Conservation (phyloP, 768 basidiomycete species). For the Agaricus subrufescens region DNA sequence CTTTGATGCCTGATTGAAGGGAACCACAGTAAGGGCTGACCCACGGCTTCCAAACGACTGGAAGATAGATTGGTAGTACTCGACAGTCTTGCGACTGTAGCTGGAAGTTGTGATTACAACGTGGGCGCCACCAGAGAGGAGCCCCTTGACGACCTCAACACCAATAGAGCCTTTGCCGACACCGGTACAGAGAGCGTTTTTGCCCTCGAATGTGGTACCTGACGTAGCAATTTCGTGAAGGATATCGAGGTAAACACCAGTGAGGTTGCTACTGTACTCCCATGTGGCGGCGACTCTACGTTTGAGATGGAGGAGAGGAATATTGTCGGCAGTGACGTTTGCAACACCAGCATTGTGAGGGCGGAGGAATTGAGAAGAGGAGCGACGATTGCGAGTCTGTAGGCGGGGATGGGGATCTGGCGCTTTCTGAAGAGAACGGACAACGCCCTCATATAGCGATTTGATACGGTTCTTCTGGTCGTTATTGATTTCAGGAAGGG, state of each 20-base stretch:
- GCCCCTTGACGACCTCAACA: conserved; percentile 94
- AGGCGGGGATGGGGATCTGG: conserved; percentile 50
- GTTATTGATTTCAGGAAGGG: conserved; percentile 94
- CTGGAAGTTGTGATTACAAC: conserved; percentile 98
- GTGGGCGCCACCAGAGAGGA: conserved; percentile 93
- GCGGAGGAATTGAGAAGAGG: conserved; percentile 95
- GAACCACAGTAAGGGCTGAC: conserved; percentile 95
- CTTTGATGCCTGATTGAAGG: conserved; percentile 98
- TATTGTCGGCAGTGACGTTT: conserved; percentile 73
- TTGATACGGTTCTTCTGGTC: conserved; percentile 96
- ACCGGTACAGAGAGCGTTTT: conserved; percentile 96
- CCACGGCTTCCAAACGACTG: conserved; percentile 93
- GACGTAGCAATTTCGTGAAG: conserved; percentile 98
- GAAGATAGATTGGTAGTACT: conserved; percentile 98
- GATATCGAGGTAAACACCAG: conserved; percentile 92
- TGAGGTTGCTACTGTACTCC: conserved; percentile 98
- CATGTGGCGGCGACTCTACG: conserved; percentile 92
- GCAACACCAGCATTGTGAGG: conserved; percentile 79
- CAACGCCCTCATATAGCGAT: conserved; percentile 93
- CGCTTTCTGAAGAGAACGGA: conserved; percentile 82
- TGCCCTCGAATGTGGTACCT: conserved; percentile 98
- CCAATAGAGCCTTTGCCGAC: conserved; percentile 98
- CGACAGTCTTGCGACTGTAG: conserved; percentile 92
- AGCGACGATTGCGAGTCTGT: conserved; percentile 67
- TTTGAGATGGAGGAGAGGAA: conserved; percentile 94